Evolutionary conservation across 208 protist genomes (phyloP), one percentile per base, ranked within the genome.

Genomic region (Wallacemonas collosoma): DNA sequence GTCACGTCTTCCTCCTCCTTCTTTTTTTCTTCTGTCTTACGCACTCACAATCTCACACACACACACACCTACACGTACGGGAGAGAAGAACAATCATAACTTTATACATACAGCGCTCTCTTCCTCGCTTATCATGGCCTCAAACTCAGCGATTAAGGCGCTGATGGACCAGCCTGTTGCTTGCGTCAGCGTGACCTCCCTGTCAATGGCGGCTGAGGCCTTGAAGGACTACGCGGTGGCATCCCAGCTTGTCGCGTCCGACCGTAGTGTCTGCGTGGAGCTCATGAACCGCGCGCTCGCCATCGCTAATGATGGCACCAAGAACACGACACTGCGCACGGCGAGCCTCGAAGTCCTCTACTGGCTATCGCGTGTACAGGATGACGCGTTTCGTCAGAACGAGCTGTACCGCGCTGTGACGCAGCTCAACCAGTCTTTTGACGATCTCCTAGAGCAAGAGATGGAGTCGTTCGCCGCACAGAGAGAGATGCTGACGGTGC

Each of bases 321-420:
- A 90, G 73, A 90, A 88, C 72, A 80, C 83, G 1, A 76, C 83
- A 47, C 72, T 86, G 36, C 82, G 88, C 7, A 58, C 90, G 26
- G 70, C 90, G 65, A 79, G 82, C 35, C 61, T 96, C 43, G 91
- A 96, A 75, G 86, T 81, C 47, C 71, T 96, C 7, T 95, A 96
- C 75, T 58, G 51, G 17, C 61, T 95, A n/a, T 96, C 89, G 8
- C 74, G 82, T 38, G 79, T 85, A 11, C 67, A 77, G 35, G 83
- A 91, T 67, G 75, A 83, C 8, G 43, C 68, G 17, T 93, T 94
- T 61, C 86, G 89, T 15, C 80, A 76, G 38, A 79, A 80, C 7
- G 76, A 86, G 57, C 72, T 96, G 47, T 87, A 88, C 56, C 40
- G 73, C n/a, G 76, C 81, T 8, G 79, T 96, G 26, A 70, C 89